Conservation (phyloP, 257 asterid species). For the Salvia hispanica region DNA sequence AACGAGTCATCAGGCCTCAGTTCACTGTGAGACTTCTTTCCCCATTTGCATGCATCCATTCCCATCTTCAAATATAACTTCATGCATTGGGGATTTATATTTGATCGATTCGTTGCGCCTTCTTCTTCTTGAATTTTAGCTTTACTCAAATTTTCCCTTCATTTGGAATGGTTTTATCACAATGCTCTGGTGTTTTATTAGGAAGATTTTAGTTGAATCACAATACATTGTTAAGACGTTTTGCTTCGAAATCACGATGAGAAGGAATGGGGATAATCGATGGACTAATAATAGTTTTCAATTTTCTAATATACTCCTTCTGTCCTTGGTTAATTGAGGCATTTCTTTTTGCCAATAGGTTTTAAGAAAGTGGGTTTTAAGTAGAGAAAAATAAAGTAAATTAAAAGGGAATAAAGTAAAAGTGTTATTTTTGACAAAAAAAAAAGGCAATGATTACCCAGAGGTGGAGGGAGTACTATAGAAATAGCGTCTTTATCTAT, state of each 20-base stretch:
- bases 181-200: not conserved
- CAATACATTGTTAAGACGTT: not conserved
- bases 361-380: too few species aligned
- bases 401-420: too few species aligned
- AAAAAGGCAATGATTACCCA: too few species aligned
- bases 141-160: not conserved
- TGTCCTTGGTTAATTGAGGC: too few species aligned
- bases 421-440: too few species aligned
- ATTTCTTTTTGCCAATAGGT: too few species aligned
- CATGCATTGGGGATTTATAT: not conserved
- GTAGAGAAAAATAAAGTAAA: too few species aligned
- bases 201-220: not conserved
- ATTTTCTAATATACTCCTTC: too few species aligned
- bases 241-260: not conserved
- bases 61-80: not conserved
- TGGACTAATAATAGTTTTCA: too few species aligned
- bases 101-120: too few species aligned
- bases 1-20: conserved; percentile 75
- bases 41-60: conserved; percentile 27
- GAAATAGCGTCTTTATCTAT: not conserved
- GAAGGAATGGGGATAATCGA: not conserved
- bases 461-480: too few species aligned
- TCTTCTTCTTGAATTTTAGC: not conserved
- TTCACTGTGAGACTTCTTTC: conserved; percentile 45
- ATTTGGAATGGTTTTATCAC: not conserved